Percentiles rank a stretch among this genome's conserved stretches.
Conservation (phyloP, 2,329 filamentous ascomycete genomes). For the Colletotrichum australisinense region DNA sequence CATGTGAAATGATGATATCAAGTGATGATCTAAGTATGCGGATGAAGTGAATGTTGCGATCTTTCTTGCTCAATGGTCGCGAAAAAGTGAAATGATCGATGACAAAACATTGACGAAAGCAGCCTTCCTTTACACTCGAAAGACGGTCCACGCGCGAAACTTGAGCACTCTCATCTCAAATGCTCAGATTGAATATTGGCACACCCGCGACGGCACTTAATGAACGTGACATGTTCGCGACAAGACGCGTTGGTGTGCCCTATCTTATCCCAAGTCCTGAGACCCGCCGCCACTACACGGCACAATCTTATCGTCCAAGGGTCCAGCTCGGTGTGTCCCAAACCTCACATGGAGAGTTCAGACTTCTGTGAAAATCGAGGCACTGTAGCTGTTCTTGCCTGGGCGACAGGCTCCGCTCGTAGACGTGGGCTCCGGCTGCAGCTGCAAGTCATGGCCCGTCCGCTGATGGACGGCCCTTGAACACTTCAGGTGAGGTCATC, state of each 20-base stretch:
- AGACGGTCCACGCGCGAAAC: too few species aligned
- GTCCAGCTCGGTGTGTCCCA: too few species aligned
- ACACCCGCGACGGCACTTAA: neutral
- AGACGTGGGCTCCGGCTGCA: neutral
- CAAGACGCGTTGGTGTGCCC: constrained; percentile 24
- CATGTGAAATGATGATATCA: neutral
- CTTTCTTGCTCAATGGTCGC: neutral
- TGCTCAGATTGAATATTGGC: neutral
- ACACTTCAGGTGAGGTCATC: neutral
- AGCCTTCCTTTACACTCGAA: too few species aligned
- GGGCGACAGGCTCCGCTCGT: neutral
- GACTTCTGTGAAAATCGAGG: neutral
- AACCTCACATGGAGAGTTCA: too few species aligned
- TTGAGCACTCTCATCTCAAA: neutral
- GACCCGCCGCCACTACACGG: neutral
- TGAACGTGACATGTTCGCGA: neutral
- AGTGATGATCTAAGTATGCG: neutral
- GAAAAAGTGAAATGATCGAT: too few species aligned
- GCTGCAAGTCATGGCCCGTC: too few species aligned
- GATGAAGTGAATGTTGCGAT: too few species aligned
- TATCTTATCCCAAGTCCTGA: neutral
- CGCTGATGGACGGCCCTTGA: too few species aligned
- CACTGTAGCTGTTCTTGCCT: too few species aligned
- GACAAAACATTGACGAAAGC: too few species aligned
- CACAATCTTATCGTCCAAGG: too few species aligned